A percentile compares a stretch with the other conserved stretches of the same genome.
Conservation (phyloP, 1,139 yeast genomes). For the Lizanozyma gosingica region DNA sequence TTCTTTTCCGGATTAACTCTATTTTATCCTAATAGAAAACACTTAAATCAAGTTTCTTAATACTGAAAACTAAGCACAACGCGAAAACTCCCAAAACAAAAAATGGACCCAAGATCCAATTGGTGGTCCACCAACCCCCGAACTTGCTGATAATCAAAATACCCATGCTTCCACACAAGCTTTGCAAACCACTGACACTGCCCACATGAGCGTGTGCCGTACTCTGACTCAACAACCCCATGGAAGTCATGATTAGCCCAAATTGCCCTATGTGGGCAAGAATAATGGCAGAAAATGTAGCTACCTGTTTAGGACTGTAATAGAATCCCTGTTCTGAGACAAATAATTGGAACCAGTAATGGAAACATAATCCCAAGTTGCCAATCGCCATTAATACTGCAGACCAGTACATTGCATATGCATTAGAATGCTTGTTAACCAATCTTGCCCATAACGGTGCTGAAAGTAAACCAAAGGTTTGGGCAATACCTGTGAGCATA, state of each 20-base stretch:
- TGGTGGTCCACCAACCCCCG: conserved; percentile 56
- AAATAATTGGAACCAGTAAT: not conserved
- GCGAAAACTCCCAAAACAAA: conserved; percentile 38
- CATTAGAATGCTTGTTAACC: conserved; percentile 19
- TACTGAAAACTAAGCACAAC: not conserved
- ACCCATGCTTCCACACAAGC: conserved; percentile 64
- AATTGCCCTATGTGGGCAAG: conserved; percentile 15
- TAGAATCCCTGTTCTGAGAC: not conserved
- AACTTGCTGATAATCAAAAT: conserved; percentile 48
- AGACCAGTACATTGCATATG: not conserved
- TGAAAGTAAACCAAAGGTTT: conserved; percentile 44
- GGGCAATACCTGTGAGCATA: conserved; percentile 58
- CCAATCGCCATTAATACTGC: conserved; percentile 12
- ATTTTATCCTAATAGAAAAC: no score
- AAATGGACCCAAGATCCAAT: conserved; percentile 54
- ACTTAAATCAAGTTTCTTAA: not conserved
- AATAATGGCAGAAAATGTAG: not conserved
- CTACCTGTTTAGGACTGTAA: not conserved
- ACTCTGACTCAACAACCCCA: conserved; percentile 28
- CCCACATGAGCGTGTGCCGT: conserved; percentile 33
- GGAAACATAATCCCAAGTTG: conserved; percentile 21
- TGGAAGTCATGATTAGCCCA: conserved; percentile 33
- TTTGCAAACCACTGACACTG: conserved; percentile 59
- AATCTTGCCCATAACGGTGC: conserved; percentile 53
- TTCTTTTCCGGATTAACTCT: not conserved